Percentiles rank a stretch among this genome's conserved stretches.
Conservation (phyloP, 73 alveolate genomes). For the Strombidium stylifer region DNA sequence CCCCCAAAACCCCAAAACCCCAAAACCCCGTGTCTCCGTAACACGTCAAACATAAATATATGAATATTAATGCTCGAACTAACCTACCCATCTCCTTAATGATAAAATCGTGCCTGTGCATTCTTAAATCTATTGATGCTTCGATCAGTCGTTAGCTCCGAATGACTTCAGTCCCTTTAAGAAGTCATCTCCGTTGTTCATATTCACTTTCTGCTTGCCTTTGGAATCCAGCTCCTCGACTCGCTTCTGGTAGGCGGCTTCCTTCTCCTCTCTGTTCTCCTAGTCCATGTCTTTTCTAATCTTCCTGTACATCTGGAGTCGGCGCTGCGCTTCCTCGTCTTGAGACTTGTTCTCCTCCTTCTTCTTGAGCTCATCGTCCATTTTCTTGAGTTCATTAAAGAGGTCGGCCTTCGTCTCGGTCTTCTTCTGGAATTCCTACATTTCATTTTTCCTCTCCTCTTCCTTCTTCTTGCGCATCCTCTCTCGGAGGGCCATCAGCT, state of each 20-base stretch:
- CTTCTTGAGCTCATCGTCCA: not conserved
- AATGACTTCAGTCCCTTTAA: too few relatives aligned
- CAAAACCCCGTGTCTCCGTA: too few relatives aligned
- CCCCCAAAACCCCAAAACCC: too few relatives aligned
- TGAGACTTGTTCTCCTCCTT: not conserved
- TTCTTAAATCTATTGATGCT: too few relatives aligned
- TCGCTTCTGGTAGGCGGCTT: not conserved
- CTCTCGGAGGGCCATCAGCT: conserved; percentile 22
- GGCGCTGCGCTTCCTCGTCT: conserved; percentile 12
- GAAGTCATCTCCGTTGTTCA: too few relatives aligned
- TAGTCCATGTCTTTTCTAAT: conserved; percentile 16
- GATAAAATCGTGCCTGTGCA: too few relatives aligned
- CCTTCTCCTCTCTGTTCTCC: not conserved
- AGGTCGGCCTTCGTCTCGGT: conserved; percentile 12
- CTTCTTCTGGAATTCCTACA: conserved; percentile 26
- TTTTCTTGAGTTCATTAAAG: not conserved
- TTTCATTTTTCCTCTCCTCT: conserved; percentile 30
- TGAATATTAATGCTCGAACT: too few relatives aligned
- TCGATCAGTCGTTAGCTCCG: too few relatives aligned
- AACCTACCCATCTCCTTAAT: too few relatives aligned
- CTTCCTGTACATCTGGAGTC: conserved; percentile 14
- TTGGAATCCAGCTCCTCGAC: conserved; percentile 15
- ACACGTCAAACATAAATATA: too few relatives aligned
- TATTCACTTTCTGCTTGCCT: not conserved
- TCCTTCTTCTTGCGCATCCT: conserved; percentile 10